A percentile compares a stretch with the other conserved stretches of the same genome.
Conservation (phyloP, 768 basidiomycete genomes). For the Tricholoma furcatifolium region DNA sequence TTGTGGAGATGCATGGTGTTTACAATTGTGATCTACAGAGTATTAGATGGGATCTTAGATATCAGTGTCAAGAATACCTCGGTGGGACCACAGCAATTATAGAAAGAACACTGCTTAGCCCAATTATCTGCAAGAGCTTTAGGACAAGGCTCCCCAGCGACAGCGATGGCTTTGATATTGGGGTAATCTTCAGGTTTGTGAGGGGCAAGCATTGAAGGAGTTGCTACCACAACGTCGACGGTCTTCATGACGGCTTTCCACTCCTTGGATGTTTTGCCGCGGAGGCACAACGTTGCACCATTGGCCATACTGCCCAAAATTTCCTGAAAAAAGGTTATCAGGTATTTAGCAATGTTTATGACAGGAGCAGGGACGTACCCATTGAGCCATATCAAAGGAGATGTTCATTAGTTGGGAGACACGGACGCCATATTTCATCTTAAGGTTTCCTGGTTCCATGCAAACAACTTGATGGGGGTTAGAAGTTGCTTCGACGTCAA, state of each 20-base stretch:
- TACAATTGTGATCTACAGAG: conserved; percentile 44
- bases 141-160: conserved; percentile 52
- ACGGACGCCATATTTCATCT: conserved; percentile 50
- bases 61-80: conserved; percentile 29
- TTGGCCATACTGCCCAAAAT: conserved; percentile 51
- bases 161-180: conserved; percentile 46
- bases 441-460: conserved; percentile 50
- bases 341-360: background rate
- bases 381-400: conserved; percentile 65
- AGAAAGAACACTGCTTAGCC: conserved; percentile 39
- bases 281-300: conserved; percentile 49
- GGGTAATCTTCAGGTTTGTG: conserved; percentile 50
- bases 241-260: conserved; percentile 48
- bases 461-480: conserved; percentile 26
- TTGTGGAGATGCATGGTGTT: conserved; percentile 49
- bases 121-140: conserved; percentile 43
- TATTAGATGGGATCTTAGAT: background rate
- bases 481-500: background rate
- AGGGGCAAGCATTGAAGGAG: conserved; percentile 47
- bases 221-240: conserved; percentile 53
- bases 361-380: conserved; percentile 31
- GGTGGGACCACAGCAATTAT: conserved; percentile 53
- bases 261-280: conserved; percentile 49
- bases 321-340: conserved; percentile 49
- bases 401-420: conserved; percentile 64